A percentile compares a stretch with the other conserved stretches of the same genome.
Conservation (phyloP, 306 rosid species). For the Corylus avellana region DNA sequence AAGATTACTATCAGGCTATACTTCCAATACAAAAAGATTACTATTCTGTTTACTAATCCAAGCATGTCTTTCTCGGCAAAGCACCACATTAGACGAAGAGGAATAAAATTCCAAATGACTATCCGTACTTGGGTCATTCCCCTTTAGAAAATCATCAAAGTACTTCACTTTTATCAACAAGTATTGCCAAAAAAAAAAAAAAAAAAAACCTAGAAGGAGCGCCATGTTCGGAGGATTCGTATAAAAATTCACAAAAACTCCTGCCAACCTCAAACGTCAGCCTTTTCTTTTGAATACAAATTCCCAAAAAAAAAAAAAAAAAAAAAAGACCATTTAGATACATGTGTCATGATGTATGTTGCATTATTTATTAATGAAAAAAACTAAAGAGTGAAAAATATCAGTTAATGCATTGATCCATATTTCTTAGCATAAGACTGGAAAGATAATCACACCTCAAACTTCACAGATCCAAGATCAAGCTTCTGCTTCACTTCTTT, state of each 20-base stretch:
- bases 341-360: not conserved
- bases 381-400: not conserved
- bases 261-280: not conserved
- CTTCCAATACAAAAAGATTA: not conserved
- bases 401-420: not conserved
- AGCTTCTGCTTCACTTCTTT: conserved; percentile 96
- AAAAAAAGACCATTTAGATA: not conserved
- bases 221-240: not conserved
- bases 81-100: not conserved
- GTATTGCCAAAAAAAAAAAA: not conserved
- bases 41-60: not conserved
- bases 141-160: not conserved
- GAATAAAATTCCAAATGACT: not conserved
- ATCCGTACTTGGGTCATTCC: not conserved
- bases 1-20: not conserved
- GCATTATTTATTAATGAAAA: not conserved
- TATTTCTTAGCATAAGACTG: not conserved
- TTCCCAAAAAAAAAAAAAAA: not conserved
- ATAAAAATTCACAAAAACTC: not conserved
- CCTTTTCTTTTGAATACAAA: not conserved
- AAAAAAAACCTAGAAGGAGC: not conserved
- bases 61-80: not conserved
- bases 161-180: not conserved
- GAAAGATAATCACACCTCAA: conserved; percentile 62
- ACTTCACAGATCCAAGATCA: conserved; percentile 92